Evolutionary conservation across 768 basidiomycete species (phyloP).

Genomic region (Tricholoma flavovirens): DNA sequence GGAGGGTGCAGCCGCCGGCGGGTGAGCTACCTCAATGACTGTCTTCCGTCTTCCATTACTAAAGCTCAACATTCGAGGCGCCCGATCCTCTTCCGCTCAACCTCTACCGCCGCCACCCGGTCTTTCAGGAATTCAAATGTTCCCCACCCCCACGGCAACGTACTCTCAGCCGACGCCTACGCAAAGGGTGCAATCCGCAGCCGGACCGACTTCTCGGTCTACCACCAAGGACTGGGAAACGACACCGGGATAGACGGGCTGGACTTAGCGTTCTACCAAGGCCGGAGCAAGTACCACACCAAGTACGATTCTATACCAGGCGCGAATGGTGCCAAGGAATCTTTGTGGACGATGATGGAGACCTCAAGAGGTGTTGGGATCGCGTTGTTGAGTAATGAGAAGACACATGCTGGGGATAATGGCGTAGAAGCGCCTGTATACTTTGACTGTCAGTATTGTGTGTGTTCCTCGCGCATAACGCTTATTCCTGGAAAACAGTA

Average conservation of each 20-base stretch:
- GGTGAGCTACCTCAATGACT: slow-evolving; percentile 37
- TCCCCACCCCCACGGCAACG: slow-evolving; percentile 67
- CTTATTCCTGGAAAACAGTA: slow-evolving; percentile 23
- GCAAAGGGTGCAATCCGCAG: slow-evolving; percentile 59
- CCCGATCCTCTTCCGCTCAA: slow-evolving; percentile 71
- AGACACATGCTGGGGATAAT: slow-evolving; percentile 22
- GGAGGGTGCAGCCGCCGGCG: slow-evolving; percentile 76
- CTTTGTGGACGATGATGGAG: slow-evolving; percentile 82
- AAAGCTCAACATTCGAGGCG: slow-evolving; percentile 37
- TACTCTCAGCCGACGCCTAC: slow-evolving; percentile 66
- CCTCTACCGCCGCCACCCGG: slow-evolving; percentile 49
- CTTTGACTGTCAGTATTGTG: neutral
- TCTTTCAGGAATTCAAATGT: slow-evolving; percentile 40
- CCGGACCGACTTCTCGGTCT: slow-evolving; percentile 70
- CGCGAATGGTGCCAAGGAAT: slow-evolving; percentile 39
- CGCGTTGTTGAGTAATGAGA: slow-evolving; percentile 46
- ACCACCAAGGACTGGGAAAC: slow-evolving; percentile 52
- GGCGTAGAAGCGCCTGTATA: neutral
- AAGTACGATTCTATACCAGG: slow-evolving; percentile 62
- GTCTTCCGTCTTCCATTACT: slow-evolving; percentile 11
- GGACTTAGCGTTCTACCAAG: slow-evolving; percentile 76
- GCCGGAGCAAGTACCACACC: slow-evolving; percentile 74
- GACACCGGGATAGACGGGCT: slow-evolving; percentile 49
- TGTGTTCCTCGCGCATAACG: neutral
- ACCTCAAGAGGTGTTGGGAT: slow-evolving; percentile 48